Evolutionary conservation across 441 rosid species (phyloP).

Genomic region (Euphorbia corollata): DNA sequence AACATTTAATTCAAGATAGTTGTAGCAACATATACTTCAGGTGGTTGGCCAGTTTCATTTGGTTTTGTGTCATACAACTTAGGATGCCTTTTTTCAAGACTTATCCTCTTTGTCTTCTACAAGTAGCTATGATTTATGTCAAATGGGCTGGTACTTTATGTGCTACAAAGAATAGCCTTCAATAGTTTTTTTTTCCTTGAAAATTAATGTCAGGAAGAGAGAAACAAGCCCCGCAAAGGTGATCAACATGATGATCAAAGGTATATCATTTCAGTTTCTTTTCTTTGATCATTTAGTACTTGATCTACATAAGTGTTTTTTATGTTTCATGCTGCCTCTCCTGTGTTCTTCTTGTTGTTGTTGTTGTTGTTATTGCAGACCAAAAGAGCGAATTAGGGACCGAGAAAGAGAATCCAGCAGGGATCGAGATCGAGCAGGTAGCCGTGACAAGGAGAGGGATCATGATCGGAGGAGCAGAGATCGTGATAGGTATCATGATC

Average conservation of each 20-base stretch:
- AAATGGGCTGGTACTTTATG: conserved; percentile 16
- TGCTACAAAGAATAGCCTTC: conserved; percentile 20
- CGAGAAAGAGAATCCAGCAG: conserved; percentile 57
- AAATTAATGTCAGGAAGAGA: conserved; percentile 64
- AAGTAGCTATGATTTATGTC: not conserved
- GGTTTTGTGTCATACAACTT: not conserved
- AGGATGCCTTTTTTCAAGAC: conserved; percentile 3
- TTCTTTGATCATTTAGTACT: not conserved
- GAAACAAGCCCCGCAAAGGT: conserved; percentile 59
- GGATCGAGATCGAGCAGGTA: conserved; percentile 61
- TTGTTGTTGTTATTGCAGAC: conserved; percentile 42
- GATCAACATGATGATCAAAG: conserved; percentile 58
- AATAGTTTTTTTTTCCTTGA: conserved; percentile 21
- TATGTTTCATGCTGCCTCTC: not conserved
- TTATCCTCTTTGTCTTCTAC: not conserved
- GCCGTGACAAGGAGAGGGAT: conserved; percentile 73
- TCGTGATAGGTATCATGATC: conserved; percentile 66
- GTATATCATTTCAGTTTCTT: conserved; percentile 21
- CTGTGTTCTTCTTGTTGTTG: not conserved
- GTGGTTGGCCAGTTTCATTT: not conserved
- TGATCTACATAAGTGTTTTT: not conserved
- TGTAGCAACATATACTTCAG: not conserved
- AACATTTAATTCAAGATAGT: not conserved
- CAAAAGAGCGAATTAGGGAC: conserved; percentile 67
- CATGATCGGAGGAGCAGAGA: conserved; percentile 77